Evolutionary conservation across 2,329 filamentous ascomycete genomes (phyloP), one percentile per base, ranked within the genome.

Genomic region (Fusarium sp.): DNA sequence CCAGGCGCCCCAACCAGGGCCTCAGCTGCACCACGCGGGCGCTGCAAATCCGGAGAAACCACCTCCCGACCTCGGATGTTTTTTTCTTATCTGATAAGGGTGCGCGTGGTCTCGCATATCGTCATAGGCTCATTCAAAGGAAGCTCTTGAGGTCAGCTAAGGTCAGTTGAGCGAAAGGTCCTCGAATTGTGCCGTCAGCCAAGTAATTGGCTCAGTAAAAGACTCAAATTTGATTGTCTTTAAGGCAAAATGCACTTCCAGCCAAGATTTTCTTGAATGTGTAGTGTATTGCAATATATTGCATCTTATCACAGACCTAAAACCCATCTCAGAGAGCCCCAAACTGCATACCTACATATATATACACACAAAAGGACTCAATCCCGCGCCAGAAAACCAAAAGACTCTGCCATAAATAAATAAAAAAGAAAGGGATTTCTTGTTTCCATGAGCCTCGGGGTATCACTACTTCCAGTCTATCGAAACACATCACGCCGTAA

Each of bases 1-100:
- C 34, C 49, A 69, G 59, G 68, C 67, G 64, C 46, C 61, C 62
- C 49, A 60, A 50, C 16, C 50, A 59, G 59, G 42, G 57, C 57
- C 65, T 62, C 64, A 67, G 58, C 34, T 63, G 56, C 53, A 57
- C 42, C 44, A 50, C 18, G 40, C 20, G 44, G 68, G 64, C 58
- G 42, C 70, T 67, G 57, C 51, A 57, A 25, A 44, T 27, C 46
- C 69, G 69, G 70, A 74, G 67, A 74, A 73, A 73, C 70, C 56
- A 65, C 29, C 51, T 55, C 56, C 72, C 70, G 68, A 69, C 72
- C 63, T 67, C 64, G 68, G 70, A 68, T 63, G 34, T 58, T 61
- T 59, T 46, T 62, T 58, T 67, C 61, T 73, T 74, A 64, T 72
- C 72, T 61, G 69, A 72, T 72, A 73, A 73, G 61, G 38, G 69